Base-by-base conservation (phyloP, 1,284 basidiomycete species). In the Leccinum fallax region DNA sequence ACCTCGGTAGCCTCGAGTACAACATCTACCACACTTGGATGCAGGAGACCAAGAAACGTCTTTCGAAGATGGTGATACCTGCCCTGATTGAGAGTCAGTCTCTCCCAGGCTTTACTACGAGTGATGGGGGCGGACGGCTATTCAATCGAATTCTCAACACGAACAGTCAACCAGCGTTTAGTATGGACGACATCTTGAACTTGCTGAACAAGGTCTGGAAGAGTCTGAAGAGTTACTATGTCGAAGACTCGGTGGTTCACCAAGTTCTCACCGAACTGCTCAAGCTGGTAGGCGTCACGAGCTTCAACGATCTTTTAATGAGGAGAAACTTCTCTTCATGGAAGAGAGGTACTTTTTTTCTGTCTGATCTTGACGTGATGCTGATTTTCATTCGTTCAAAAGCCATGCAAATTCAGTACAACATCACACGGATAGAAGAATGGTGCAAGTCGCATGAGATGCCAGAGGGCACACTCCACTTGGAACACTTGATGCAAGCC, bases 21-120 rank as follows among this genome's bases (percentile, higher is more conserved):
- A 99, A 99, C 82, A 97, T 99, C 77, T 99, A 98, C 76, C 97
- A 99, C 77, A 98, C 97, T 0, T 98, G 95, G 93, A 99, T 99
- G 94, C 83, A 94, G 64, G 97, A 99, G 80, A 94, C 95, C 52
- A 99, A 99, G 88, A 97, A 97, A 81, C 91, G 90, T 65, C 81
- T 99, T 52, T 86, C 90, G 65, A 98, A 98, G 83, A 99, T 99
- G 96, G 94, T 99, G 57, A 95, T 99, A 61, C 97, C 97, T 19
- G 97, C 97, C 4, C 79, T 99, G 66, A 95, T 99, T 70, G 97
- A 99, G 79, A 97, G 93, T 66, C 97, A 99, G 77, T 97, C 96
- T 21, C 80, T 99, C 57, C 97, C 97, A 5, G 97, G 97, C 2
- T 99, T 99, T 79, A 97, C 97, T 55, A 97, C 95, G 19, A 95